These are phyloP conservation scores for Nemania sp. DNA, from an alignment of 2,329 filamentous ascomycete genomes.

Conservation along the genomic window DNA sequence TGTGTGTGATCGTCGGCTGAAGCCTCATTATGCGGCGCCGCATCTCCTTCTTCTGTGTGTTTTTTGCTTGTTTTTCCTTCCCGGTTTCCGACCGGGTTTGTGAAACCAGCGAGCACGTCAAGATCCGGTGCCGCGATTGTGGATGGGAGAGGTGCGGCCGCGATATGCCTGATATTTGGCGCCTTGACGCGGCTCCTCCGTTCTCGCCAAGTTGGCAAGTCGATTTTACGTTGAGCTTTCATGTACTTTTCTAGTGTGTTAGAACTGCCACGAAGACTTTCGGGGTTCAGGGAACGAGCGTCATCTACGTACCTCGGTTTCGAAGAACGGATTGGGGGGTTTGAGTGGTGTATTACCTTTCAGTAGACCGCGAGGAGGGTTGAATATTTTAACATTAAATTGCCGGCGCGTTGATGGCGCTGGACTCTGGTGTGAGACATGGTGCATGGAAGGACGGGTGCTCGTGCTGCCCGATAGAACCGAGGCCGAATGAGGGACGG, in stretches of 20 bases:
- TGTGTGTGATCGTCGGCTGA: too few relatives aligned
- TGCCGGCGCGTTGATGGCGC: conserved; percentile 36
- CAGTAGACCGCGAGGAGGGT: not conserved
- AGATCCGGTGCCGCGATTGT: too few relatives aligned
- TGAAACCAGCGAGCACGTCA: too few relatives aligned
- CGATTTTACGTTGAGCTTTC: too few relatives aligned
- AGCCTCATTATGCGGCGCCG: too few relatives aligned
- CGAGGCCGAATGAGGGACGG: conserved; percentile 8
- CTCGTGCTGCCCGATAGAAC: conserved; percentile 18
- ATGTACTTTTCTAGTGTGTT: not conserved
- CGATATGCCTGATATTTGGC: too few relatives aligned
- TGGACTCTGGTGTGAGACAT: conserved; percentile 10
- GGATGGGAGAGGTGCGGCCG: too few relatives aligned
- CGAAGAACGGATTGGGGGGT: not conserved
- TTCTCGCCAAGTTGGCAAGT: too few relatives aligned
- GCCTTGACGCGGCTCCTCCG: too few relatives aligned
- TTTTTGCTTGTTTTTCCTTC: too few relatives aligned
- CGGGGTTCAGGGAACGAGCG: not conserved
- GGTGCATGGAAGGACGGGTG: conserved; percentile 28
- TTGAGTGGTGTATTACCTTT: not conserved
- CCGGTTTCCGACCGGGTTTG: too few relatives aligned
- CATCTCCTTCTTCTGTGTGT: too few relatives aligned
- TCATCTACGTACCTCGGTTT: not conserved
- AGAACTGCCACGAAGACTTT: not conserved
- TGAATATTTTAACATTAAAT: conserved; percentile 12